Conservation (phyloP, 106 monocot genomes). For the Cymbidium sinense region DNA sequence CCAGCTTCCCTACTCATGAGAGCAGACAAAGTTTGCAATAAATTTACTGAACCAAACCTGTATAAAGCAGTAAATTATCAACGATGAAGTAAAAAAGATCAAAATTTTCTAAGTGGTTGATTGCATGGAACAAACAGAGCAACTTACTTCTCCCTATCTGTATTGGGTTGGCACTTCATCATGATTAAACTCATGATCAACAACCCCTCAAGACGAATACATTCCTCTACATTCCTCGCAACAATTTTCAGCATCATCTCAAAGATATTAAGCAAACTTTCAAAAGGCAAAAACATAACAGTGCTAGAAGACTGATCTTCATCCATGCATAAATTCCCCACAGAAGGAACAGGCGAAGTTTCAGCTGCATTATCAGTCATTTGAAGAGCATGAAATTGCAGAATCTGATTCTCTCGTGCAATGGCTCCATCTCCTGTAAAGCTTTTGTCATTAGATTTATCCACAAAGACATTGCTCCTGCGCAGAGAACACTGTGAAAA, state of each 20-base stretch:
- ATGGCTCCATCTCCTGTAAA: conserved; percentile 10
- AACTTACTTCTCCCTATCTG: conserved; percentile 45
- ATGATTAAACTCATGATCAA: conserved; percentile 54
- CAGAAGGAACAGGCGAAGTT: conserved; percentile 5
- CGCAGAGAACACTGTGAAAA: conserved; percentile 62
- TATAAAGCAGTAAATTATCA: conserved; percentile 11
- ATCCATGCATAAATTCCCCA: conserved; percentile 11
- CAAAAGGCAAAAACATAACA: conserved; percentile 21
- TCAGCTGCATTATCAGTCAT: not conserved
- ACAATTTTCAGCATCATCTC: conserved; percentile 28
- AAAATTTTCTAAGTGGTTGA: conserved; percentile 1
- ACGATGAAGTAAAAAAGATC: not conserved
- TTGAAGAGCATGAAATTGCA: not conserved
- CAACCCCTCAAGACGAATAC: conserved; percentile 28
- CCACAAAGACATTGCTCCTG: conserved; percentile 54
- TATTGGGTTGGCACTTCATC: conserved; percentile 31
- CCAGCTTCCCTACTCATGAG: conserved; percentile 48
- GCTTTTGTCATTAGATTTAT: conserved; percentile 16
- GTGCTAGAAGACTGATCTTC: conserved; percentile 10
- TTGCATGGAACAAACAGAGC: not conserved
- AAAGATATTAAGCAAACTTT: conserved; percentile 25
- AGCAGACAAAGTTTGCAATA: conserved; percentile 34
- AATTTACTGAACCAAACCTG: conserved; percentile 49
- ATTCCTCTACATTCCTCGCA: conserved; percentile 17
- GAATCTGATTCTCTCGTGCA: not conserved